phyloP scores from a whole-genome alignment of 1,139 yeast genomes.

The Hansenula lynferdii region DNA sequence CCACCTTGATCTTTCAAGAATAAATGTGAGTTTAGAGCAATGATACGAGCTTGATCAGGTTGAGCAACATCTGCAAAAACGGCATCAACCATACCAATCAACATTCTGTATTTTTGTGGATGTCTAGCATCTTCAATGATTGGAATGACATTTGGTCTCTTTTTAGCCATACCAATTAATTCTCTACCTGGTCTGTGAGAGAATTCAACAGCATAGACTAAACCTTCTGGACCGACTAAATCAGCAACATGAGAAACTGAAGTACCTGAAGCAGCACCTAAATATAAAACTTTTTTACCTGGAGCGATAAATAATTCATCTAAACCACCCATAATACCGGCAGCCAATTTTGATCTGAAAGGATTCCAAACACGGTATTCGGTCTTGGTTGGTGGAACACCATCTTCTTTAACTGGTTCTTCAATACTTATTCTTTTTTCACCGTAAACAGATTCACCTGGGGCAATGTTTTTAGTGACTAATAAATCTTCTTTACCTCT shows the following conservation, averaged over 20 bases:
- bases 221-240: slow-evolving; percentile 98
- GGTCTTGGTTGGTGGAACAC: slow-evolving; percentile 86
- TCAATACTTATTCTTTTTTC: slow-evolving; percentile 95
- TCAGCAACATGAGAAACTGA: slow-evolving; percentile 98
- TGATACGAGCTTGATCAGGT: slow-evolving; percentile 99
- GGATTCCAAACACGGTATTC: slow-evolving; percentile 99
- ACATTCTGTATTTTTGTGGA: slow-evolving; percentile 99
- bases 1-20: slow-evolving; percentile 98
- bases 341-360: slow-evolving; percentile 98
- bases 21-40: slow-evolving; percentile 96
- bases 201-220: slow-evolving; percentile 98
- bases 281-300: slow-evolving; percentile 93
- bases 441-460: slow-evolving; percentile 98
- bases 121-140: slow-evolving; percentile 99
- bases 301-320: slow-evolving; percentile 97
- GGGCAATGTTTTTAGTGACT: slow-evolving; percentile 94
- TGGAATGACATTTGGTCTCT: slow-evolving; percentile 98
- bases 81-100: slow-evolving; percentile 96
- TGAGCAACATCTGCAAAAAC: slow-evolving; percentile 99
- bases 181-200: slow-evolving; percentile 99
- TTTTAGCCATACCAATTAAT: slow-evolving; percentile 98
- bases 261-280: slow-evolving; percentile 99
- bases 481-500: slow-evolving; percentile 99
- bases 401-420: slow-evolving; percentile 84
- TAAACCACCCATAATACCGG: slow-evolving; percentile 99